Percentiles rank a stretch among this genome's conserved stretches.
Conservation (phyloP, 1,284 basidiomycete species). For the Sanghuangporus baumii region DNA sequence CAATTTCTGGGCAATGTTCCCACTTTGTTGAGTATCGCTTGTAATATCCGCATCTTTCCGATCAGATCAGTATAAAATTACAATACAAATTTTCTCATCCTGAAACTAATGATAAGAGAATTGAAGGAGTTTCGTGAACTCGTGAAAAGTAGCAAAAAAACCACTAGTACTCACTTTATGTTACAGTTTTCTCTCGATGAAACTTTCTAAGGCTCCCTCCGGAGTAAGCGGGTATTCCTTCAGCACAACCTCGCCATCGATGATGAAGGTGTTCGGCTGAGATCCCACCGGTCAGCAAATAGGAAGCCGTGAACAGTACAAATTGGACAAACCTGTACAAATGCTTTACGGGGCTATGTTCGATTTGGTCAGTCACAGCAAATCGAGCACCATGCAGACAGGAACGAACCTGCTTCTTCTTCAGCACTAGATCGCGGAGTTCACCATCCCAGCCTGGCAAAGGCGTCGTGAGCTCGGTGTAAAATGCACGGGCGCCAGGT, state of each 20-base stretch:
- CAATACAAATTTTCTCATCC: background rate
- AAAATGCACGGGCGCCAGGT: slow-evolving; percentile 66
- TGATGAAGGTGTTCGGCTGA: slow-evolving; percentile 68
- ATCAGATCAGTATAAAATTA: background rate
- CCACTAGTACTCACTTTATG: background rate
- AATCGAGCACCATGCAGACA: background rate
- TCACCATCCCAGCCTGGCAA: slow-evolving; percentile 66
- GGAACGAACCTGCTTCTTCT: slow-evolving; percentile 67
- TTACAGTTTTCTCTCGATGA: slow-evolving; percentile 65
- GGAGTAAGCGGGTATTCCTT: slow-evolving; percentile 72
- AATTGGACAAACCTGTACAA: slow-evolving; percentile 42
- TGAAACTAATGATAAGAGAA: background rate
- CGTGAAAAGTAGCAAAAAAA: background rate
- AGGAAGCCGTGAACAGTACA: background rate
- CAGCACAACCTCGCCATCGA: slow-evolving; percentile 58
- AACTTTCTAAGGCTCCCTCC: slow-evolving; percentile 72
- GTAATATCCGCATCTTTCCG: background rate
- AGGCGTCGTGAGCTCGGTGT: slow-evolving; percentile 69
- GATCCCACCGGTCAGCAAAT: background rate
- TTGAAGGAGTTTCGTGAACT: background rate
- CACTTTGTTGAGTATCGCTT: background rate
- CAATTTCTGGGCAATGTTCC: background rate
- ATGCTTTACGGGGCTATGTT: slow-evolving; percentile 68
- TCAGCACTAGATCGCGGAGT: slow-evolving; percentile 68
- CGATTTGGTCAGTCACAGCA: slow-evolving; percentile 5